These are phyloP conservation scores for Pseudocercospora fijiensis DNA, from an alignment of 2,329 filamentous ascomycete genomes.

Conservation along the genomic window DNA sequence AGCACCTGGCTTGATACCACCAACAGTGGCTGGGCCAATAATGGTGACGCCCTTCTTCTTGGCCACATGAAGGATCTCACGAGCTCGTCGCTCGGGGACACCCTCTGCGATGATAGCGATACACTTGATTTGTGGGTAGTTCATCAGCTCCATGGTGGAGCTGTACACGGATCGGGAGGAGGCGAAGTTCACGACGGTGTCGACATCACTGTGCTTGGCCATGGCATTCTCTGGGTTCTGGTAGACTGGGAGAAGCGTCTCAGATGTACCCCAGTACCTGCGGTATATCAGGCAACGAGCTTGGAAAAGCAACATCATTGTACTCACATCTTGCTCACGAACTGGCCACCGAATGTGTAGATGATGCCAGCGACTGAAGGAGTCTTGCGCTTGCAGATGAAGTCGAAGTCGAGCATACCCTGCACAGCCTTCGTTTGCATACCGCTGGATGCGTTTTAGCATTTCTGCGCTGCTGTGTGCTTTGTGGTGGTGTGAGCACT, in stretches of 20 bases:
- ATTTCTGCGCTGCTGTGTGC: not conserved
- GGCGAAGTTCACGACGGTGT: constrained; percentile 98
- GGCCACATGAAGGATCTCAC: constrained; percentile 94
- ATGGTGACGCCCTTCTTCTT: constrained; percentile 99
- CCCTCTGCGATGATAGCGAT: constrained; percentile 99
- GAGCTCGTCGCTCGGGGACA: constrained; percentile 96
- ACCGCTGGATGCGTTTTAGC: constrained; percentile 57
- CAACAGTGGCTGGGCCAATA: constrained; percentile 95
- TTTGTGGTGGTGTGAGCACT: constrained; percentile 39
- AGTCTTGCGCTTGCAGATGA: constrained; percentile 98
- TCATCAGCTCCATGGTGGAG: constrained; percentile 98
- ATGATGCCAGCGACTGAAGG: constrained; percentile 98
- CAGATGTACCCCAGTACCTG: constrained; percentile 96
- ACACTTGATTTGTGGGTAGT: constrained; percentile 93
- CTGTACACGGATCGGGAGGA: constrained; percentile 98
- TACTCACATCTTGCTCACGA: constrained; percentile 95
- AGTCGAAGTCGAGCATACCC: constrained; percentile 91
- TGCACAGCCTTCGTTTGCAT: constrained; percentile 79
- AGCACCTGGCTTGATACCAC: constrained; percentile 98
- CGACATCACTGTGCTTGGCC: constrained; percentile 93
- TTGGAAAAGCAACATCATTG: not conserved
- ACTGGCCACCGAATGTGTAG: constrained; percentile 99
- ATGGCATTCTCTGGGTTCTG: constrained; percentile 90
- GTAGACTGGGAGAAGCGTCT: constrained; percentile 97
- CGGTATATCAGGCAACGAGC: not conserved